Conservation (phyloP, 352 stramenopile genomes). For the Globisporangium cederbergense region DNA sequence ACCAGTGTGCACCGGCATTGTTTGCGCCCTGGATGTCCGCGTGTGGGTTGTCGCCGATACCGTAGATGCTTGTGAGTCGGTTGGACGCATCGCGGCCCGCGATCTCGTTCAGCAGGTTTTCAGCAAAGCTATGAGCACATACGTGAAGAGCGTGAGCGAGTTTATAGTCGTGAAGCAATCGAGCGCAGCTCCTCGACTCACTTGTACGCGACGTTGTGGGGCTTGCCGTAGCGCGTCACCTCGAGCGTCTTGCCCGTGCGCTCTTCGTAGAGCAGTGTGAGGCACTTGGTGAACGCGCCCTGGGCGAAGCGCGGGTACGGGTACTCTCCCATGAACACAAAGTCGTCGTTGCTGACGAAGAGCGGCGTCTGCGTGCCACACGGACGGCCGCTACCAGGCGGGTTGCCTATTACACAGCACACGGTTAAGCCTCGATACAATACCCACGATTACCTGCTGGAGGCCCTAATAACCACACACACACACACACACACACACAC, state of each 20-base stretch:
- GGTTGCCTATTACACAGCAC: constrained; percentile 31
- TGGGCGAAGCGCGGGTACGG: constrained; percentile 82
- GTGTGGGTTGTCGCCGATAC: constrained; percentile 87
- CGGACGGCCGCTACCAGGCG: constrained; percentile 48
- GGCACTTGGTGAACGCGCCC: constrained; percentile 76
- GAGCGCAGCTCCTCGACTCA: constrained; percentile 25
- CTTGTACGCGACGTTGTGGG: constrained; percentile 80
- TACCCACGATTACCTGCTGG: neutral
- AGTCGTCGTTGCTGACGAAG: constrained; percentile 87
- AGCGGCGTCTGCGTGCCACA: constrained; percentile 68
- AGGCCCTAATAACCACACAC: neutral
- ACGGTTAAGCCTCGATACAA: neutral
- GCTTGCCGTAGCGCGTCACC: constrained; percentile 83
- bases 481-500: no score
- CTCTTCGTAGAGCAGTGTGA: constrained; percentile 73
- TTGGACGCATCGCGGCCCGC: constrained; percentile 31
- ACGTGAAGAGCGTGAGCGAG: neutral
- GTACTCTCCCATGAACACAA: constrained; percentile 83
- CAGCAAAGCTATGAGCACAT: constrained; percentile 42
- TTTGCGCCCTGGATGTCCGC: constrained; percentile 88
- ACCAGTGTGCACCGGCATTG: constrained; percentile 76
- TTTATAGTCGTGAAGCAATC: no score
- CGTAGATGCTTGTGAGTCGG: constrained; percentile 70
- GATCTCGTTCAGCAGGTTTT: constrained; percentile 64
- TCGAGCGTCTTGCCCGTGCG: constrained; percentile 58